A percentile compares a stretch with the other conserved stretches of the same genome.
These are phyloP conservation scores for Diutina catenulata DNA, from an alignment of 1,139 yeast genomes.

Conservation along the genomic window DNA sequence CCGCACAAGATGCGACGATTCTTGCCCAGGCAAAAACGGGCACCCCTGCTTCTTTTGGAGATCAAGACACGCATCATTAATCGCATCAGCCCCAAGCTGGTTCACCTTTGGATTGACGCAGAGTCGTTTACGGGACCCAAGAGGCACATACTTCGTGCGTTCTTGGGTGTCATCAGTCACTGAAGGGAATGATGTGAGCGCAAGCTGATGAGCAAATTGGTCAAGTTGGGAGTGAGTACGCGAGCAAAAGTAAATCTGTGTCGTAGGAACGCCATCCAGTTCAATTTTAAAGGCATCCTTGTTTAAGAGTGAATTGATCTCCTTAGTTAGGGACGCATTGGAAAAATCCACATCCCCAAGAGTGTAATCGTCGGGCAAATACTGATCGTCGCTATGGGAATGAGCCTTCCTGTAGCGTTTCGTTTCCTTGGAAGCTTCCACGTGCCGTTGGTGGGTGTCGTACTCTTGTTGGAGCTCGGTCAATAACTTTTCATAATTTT, in stretches of 20 bases:
- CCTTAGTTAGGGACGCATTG: constrained; percentile 21
- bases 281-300: neutral
- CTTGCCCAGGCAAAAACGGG: constrained; percentile 35
- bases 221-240: constrained; percentile 85
- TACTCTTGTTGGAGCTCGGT: constrained; percentile 15
- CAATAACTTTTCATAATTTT: neutral
- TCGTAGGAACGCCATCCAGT: constrained; percentile 5
- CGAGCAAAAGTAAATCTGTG: constrained; percentile 55
- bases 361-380: constrained; percentile 30
- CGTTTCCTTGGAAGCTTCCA: constrained; percentile 9
- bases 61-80: constrained; percentile 79
- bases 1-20: no score
- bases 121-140: constrained; percentile 78
- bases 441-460: constrained; percentile 25
- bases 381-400: constrained; percentile 15
- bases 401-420: constrained; percentile 6
- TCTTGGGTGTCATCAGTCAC: constrained; percentile 32
- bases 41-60: constrained; percentile 43
- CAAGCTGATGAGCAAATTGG: constrained; percentile 70
- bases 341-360: constrained; percentile 19
- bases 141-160: constrained; percentile 46
- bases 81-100: constrained; percentile 30
- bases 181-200: constrained; percentile 53
- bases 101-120: constrained; percentile 64
- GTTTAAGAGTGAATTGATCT: constrained; percentile 29